Evolutionary conservation across 768 basidiomycete genomes (phyloP).

Genomic region (Termitomyces sp.): DNA sequence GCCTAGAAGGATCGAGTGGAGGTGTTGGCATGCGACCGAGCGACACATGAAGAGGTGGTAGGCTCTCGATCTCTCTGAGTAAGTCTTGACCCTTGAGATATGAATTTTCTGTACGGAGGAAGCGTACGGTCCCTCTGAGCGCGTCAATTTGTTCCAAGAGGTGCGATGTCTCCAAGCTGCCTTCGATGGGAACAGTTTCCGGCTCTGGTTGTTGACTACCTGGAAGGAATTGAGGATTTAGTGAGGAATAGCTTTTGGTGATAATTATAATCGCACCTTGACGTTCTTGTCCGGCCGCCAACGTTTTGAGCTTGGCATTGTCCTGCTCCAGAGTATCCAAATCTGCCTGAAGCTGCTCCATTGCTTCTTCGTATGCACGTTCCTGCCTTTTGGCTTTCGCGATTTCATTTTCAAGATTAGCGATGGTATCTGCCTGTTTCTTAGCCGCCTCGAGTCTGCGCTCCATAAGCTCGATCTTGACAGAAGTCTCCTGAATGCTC

Average conservation of each 20-base stretch:
- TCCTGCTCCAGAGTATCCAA: conserved; percentile 86
- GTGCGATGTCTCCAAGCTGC: conserved; percentile 83
- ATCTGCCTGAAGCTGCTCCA: conserved; percentile 90
- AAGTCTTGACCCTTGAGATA: conserved; percentile 93
- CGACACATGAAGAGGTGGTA: conserved; percentile 61
- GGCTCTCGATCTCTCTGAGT: conserved; percentile 71
- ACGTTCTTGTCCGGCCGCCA: conserved; percentile 63
- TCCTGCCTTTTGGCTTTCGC: conserved; percentile 84
- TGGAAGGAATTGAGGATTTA: conserved; percentile 20
- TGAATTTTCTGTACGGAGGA: conserved; percentile 90
- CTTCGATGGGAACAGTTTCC: conserved; percentile 68
- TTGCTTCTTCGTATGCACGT: conserved; percentile 85
- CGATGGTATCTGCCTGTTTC: conserved; percentile 83
- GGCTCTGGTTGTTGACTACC: conserved; percentile 50
- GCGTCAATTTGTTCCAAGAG: conserved; percentile 92
- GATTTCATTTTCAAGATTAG: conserved; percentile 78
- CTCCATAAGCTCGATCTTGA: conserved; percentile 96
- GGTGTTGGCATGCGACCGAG: conserved; percentile 54
- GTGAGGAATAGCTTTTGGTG: neutral
- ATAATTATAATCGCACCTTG: conserved; percentile 46
- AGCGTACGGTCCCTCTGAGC: conserved; percentile 86
- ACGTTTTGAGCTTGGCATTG: conserved; percentile 74
- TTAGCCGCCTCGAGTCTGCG: conserved; percentile 87
- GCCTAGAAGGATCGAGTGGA: conserved; percentile 58
- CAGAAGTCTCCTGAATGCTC: conserved; percentile 78